Conservation (phyloP, 805 yeast species). For the Debaryomyces castellii region DNA sequence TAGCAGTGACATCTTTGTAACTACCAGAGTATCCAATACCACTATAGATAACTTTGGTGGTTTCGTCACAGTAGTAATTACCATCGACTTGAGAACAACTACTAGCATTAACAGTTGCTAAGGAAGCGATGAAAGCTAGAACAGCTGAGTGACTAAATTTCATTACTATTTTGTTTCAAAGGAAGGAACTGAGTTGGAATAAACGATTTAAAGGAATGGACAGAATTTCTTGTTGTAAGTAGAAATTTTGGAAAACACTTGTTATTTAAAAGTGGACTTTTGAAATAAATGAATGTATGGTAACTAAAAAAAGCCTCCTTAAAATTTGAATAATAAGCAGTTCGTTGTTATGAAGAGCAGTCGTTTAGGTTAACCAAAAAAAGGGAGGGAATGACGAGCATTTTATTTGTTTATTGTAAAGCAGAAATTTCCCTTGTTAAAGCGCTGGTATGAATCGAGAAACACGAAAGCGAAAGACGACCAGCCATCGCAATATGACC, state of each 20-base stretch:
- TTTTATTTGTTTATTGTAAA: constrained; percentile 2
- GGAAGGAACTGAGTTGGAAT: constrained; percentile 10
- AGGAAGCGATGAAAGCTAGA: constrained; percentile 19
- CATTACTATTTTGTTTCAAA: constrained; percentile 13
- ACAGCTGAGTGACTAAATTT: constrained; percentile 22
- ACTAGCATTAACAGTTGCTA: constrained; percentile 23
- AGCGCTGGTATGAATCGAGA: not conserved
- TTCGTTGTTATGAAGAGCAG: constrained; percentile 1
- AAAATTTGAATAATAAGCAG: not conserved
- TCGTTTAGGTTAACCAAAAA: not conserved
- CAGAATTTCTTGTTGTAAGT: constrained; percentile 7
- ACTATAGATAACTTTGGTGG: constrained; percentile 62
- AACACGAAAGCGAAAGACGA: not conserved
- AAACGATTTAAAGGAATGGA: constrained; percentile 5
- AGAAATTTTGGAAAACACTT: constrained; percentile 6
- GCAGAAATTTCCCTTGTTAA: not conserved
- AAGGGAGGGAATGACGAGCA: not conserved
- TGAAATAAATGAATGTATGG: not conserved
- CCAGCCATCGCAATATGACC: not conserved
- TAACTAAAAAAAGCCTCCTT: not conserved
- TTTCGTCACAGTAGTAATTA: constrained; percentile 79
- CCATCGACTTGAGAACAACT: constrained; percentile 56
- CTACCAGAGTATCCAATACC: constrained; percentile 85
- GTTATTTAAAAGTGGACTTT: not conserved
- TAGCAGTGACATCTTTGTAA: constrained; percentile 73